Evolutionary conservation across 2,329 filamentous ascomycete genomes (phyloP).

Genomic region (Cladophialophora psammophila): DNA sequence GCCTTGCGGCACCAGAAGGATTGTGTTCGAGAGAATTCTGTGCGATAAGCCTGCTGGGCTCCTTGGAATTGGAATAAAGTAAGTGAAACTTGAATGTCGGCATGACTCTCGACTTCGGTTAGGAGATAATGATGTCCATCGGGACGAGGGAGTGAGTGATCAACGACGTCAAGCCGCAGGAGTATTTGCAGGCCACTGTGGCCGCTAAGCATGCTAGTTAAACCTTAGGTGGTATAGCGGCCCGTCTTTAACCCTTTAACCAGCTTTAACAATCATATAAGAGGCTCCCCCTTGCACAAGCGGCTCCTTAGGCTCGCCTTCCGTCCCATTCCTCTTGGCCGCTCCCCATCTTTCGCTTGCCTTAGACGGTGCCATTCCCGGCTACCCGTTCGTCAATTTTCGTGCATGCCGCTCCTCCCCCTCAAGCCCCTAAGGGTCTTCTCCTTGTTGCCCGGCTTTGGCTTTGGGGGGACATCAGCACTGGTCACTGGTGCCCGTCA

Average conservation of each 20-base stretch:
- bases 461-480: neutral
- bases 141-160: conserved; percentile 13
- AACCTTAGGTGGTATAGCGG: conserved; percentile 14
- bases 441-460: neutral
- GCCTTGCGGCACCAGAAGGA: neutral
- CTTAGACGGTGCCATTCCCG: neutral
- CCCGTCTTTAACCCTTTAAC: neutral
- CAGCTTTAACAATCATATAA: neutral
- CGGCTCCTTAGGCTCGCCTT: conserved; percentile 6
- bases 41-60: neutral
- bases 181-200: conserved; percentile 1
- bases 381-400: conserved; percentile 13
- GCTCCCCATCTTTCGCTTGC: conserved; percentile 13
- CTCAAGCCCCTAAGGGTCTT: neutral
- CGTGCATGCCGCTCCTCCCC: neutral
- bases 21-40: neutral
- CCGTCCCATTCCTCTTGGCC: conserved; percentile 17
- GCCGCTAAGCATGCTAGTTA: neutral
- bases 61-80: neutral
- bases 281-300: conserved; percentile 12
- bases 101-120: neutral
- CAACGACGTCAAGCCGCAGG: conserved; percentile 29
- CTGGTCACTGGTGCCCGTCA: neutral
- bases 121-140: conserved; percentile 23
- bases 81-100: conserved; percentile 2